Evolutionary conservation across 805 yeast species (phyloP).

Genomic region (Yarrowia sp.): DNA sequence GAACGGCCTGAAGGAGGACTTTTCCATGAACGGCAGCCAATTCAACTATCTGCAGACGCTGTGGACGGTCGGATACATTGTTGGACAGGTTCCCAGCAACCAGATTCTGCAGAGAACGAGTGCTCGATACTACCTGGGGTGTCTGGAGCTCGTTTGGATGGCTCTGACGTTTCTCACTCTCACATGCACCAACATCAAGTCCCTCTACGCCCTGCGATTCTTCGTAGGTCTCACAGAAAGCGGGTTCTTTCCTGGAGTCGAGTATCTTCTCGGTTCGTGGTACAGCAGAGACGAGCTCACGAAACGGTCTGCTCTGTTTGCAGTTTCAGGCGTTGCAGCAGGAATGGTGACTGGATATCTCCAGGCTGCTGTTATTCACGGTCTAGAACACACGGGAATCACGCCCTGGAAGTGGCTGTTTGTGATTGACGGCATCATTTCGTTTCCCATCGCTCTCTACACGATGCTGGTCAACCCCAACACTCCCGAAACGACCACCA

Average conservation of each 20-base stretch:
- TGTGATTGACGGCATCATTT: constrained; percentile 5
- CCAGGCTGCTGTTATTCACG: not conserved
- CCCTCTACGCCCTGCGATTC: constrained; percentile 41
- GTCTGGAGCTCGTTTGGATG: constrained; percentile 40
- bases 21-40: constrained; percentile 44
- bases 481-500: not conserved
- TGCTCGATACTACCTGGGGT: constrained; percentile 41
- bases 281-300: constrained; percentile 41
- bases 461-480: constrained; percentile 2
- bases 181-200: constrained; percentile 36
- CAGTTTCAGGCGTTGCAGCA: not conserved
- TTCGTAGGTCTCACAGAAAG: constrained; percentile 46
- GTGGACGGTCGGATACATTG: constrained; percentile 30
- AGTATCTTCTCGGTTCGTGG: constrained; percentile 35
- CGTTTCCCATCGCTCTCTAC: not conserved
- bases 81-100: constrained; percentile 34
- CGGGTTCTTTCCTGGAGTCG: constrained; percentile 47
- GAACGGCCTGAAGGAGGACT: constrained; percentile 49
- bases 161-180: constrained; percentile 41
- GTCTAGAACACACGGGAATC: not conserved
- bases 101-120: constrained; percentile 37
- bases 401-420: not conserved
- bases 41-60: constrained; percentile 44
- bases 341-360: not conserved
- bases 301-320: not conserved